phyloP scores from a whole-genome alignment of 1,139 yeast species.

The Petasospora fabianii region DNA sequence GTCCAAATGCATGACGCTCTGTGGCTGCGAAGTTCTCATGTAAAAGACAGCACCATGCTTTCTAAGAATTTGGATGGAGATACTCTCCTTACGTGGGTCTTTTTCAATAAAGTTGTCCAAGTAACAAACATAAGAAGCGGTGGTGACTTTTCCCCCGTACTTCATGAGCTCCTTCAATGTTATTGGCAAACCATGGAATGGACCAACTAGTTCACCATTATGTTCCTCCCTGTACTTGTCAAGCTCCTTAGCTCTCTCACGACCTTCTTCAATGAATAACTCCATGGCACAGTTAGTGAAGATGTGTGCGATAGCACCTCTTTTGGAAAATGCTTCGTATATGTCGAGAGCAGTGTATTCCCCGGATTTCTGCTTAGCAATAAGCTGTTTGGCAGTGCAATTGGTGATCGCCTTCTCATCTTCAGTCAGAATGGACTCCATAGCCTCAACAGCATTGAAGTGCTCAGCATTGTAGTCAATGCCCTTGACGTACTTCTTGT shows the following conservation, averaged over 20 bases:
- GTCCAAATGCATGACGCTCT: constrained; percentile 53
- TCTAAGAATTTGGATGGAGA: constrained; percentile 51
- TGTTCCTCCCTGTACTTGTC: constrained; percentile 47
- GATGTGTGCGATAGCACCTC: constrained; percentile 47
- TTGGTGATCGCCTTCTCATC: constrained; percentile 36
- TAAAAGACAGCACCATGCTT: constrained; percentile 65
- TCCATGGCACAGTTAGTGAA: constrained; percentile 60
- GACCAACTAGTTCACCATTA: constrained; percentile 63
- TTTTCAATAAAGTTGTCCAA: constrained; percentile 43
- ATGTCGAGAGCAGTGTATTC: constrained; percentile 43
- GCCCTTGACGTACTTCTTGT: constrained; percentile 13
- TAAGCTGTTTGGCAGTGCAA: constrained; percentile 28
- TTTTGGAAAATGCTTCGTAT: constrained; percentile 47
- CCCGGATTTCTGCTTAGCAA: constrained; percentile 25
- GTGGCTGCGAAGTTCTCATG: constrained; percentile 55
- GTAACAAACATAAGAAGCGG: constrained; percentile 60
- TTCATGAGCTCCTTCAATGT: constrained; percentile 73
- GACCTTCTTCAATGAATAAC: constrained; percentile 54
- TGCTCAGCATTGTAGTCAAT: constrained; percentile 19
- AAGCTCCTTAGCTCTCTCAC: constrained; percentile 49
- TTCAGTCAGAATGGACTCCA: constrained; percentile 29
- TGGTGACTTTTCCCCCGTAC: constrained; percentile 54
- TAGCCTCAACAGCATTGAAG: constrained; percentile 23
- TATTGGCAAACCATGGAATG: constrained; percentile 74
- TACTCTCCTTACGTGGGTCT: constrained; percentile 46